Conservation (phyloP, 345 rosid species). For the Nasturtium officinale region DNA sequence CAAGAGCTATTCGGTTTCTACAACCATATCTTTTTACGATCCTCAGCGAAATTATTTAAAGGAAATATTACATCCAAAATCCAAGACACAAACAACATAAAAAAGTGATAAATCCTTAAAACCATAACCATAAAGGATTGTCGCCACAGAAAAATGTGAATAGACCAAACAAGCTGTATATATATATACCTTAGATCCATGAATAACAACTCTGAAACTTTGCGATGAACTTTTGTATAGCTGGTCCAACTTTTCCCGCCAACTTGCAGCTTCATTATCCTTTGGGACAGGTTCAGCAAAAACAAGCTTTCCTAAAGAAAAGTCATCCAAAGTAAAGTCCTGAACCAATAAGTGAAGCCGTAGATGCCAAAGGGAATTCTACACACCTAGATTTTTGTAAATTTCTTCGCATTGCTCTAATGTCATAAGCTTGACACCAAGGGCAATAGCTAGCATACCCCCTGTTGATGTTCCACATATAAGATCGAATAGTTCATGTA, state of each 20-base stretch:
- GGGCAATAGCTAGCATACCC: constrained; percentile 98
- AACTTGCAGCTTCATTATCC: constrained; percentile 97
- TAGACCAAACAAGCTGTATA: constrained; percentile 25
- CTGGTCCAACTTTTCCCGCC: constrained; percentile 98
- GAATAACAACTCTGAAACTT: constrained; percentile 98
- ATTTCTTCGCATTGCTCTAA: constrained; percentile 91
- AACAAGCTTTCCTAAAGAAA: constrained; percentile 84
- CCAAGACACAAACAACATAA: constrained; percentile 5
- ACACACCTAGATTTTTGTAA: constrained; percentile 93
- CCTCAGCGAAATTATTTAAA: neutral
- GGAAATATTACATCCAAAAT: neutral
- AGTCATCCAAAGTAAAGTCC: constrained; percentile 36
- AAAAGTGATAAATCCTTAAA: neutral
- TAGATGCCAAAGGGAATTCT: neutral
- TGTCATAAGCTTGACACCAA: constrained; percentile 89
- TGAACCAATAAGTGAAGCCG: constrained; percentile 18
- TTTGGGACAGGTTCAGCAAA: constrained; percentile 93
- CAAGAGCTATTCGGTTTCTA: constrained; percentile 8
- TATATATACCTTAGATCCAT: constrained; percentile 95
- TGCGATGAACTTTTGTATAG: constrained; percentile 98
- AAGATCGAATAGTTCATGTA: constrained; percentile 96
- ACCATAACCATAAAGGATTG: constrained; percentile 1
- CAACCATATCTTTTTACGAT: constrained; percentile 3
- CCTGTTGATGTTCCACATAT: constrained; percentile 99
- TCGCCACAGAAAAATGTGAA: constrained; percentile 13